Conservation (phyloP, 2,329 filamentous ascomycete species). For the Cryphonectria carpinicola region DNA sequence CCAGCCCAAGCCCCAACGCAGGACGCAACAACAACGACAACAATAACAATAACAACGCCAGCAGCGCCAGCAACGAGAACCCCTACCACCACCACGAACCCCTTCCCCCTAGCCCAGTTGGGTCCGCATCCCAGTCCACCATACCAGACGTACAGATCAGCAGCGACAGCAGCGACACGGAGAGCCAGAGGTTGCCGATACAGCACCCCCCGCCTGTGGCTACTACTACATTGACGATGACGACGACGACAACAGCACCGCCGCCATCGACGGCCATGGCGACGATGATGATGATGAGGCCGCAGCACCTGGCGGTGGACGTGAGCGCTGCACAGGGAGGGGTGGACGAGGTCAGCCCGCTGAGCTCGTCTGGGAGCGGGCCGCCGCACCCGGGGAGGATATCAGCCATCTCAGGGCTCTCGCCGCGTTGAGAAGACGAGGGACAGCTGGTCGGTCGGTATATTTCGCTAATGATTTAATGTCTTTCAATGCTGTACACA, state of each 20-base stretch:
- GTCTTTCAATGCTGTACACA: neutral
- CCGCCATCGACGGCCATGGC: too few relatives aligned
- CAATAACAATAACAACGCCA: too few relatives aligned
- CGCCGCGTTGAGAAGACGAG: neutral
- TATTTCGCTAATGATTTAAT: neutral
- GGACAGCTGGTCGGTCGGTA: neutral
- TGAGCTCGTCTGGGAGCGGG: conserved; percentile 27
- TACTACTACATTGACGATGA: neutral
- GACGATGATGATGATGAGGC: neutral
- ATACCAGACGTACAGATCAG: conserved; percentile 5
- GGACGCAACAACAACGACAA: neutral
- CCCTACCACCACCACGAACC: too few relatives aligned
- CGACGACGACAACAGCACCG: too few relatives aligned
- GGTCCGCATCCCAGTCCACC: neutral
- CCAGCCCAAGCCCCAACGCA: neutral
- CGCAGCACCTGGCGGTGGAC: conserved; percentile 6
- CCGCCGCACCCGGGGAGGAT: conserved; percentile 12
- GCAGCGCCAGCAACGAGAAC: too few relatives aligned
- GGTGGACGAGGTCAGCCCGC: conserved; percentile 24
- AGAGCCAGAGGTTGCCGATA: conserved; percentile 14
- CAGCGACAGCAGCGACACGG: conserved; percentile 6
- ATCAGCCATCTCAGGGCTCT: conserved; percentile 25
- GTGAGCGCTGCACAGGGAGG: neutral
- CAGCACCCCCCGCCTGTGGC: conserved; percentile 6
- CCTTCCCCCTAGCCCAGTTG: neutral